phyloP scores from a whole-genome alignment of 1,139 yeast genomes.

The Lodderomyces metapsilosis region DNA sequence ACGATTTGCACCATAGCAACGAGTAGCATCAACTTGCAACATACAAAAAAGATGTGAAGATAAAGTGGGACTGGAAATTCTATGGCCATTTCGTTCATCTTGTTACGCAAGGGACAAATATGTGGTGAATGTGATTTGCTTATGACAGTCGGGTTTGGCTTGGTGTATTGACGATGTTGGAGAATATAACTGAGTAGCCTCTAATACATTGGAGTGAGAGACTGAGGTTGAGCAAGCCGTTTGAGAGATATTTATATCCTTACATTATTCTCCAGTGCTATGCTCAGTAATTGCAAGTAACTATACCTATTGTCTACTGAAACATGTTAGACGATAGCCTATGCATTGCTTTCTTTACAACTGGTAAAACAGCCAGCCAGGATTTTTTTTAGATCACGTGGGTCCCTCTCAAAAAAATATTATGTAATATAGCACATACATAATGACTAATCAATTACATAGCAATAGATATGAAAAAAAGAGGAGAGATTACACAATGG shows the following conservation, averaged over 20 bases:
- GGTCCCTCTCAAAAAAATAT: background rate
- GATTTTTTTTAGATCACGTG: background rate
- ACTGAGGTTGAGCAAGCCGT: no score
- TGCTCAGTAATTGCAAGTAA: constrained; percentile 1
- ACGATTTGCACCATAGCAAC: background rate
- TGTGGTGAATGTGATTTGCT: background rate
- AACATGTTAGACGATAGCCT: background rate
- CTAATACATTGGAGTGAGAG: no score
- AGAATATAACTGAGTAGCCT: no score
- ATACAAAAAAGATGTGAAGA: background rate
- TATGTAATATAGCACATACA: background rate
- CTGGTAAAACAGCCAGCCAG: background rate
- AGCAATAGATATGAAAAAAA: background rate
- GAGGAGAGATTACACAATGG: no score
- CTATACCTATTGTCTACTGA: no score
- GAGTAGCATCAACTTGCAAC: background rate
- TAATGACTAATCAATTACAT: background rate
- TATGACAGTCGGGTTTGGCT: no score
- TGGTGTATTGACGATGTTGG: no score
- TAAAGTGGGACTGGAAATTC: constrained; percentile 1
- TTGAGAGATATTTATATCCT: no score
- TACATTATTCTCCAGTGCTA: no score
- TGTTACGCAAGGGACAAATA: background rate
- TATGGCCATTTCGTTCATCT: background rate
- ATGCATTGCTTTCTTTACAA: background rate